Percentiles rank a stretch among this genome's conserved stretches.
phyloP scores from a whole-genome alignment of 495 filamentous ascomycete genomes.

The Rhizodiscina lignyota region DNA sequence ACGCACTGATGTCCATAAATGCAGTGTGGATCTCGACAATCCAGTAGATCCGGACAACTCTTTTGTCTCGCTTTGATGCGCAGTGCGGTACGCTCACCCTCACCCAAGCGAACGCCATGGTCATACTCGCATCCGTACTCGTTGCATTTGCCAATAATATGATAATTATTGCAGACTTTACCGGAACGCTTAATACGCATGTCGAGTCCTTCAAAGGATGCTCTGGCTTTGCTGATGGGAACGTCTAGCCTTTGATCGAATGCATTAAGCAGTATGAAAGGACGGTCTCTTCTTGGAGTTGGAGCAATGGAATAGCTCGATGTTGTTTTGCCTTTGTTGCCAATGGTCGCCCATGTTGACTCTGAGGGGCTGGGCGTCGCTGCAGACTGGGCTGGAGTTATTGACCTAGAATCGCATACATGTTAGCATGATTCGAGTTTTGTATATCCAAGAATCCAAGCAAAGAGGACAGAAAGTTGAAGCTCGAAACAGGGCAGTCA shows the following conservation, averaged over 20 bases:
- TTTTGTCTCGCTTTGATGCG: conserved; percentile 14
- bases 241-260: conserved; percentile 18
- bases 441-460: background rate
- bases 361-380: conserved; percentile 2
- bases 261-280: conserved; percentile 16
- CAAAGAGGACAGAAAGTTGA: background rate
- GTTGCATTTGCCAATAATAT: conserved; percentile 19
- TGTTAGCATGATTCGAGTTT: background rate
- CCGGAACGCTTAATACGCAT: conserved; percentile 10
- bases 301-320: conserved; percentile 18
- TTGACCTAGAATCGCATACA: background rate
- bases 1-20: conserved; percentile 13
- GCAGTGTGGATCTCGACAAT: conserved; percentile 18
- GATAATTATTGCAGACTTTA: conserved; percentile 21
- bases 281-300: conserved; percentile 1
- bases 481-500: background rate
- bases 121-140: conserved; percentile 16
- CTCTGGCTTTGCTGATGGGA: conserved; percentile 8
- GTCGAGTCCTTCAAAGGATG: conserved; percentile 10
- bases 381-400: background rate
- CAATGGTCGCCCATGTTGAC: conserved; percentile 18
- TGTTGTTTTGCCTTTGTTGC: conserved; percentile 9
- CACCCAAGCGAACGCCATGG: conserved; percentile 15
- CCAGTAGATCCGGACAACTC: conserved; percentile 7
- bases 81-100: conserved; percentile 16